Evolutionary conservation across 1,139 yeast species (phyloP).

Genomic region (Yamadazyma aaseri): DNA sequence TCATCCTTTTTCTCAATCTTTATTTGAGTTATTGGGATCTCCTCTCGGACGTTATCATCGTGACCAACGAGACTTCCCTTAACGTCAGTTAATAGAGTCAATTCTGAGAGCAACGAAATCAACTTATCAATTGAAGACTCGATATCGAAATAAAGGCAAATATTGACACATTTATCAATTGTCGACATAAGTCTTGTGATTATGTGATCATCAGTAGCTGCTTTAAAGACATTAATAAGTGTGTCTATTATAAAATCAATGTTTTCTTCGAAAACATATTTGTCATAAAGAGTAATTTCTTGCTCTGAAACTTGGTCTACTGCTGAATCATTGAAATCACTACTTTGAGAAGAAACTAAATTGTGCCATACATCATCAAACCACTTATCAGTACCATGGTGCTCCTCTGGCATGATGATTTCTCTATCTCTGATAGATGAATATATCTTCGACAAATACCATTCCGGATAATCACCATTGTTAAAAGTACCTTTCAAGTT

Average conservation of each 20-base stretch:
- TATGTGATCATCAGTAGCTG: constrained; percentile 88
- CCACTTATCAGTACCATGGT: constrained; percentile 81
- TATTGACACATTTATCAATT: constrained; percentile 77
- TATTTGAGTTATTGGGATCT: constrained; percentile 47
- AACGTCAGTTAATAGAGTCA: constrained; percentile 52
- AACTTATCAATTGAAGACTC: constrained; percentile 62
- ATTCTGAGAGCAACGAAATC: constrained; percentile 58
- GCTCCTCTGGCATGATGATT: constrained; percentile 97
- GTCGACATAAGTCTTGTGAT: constrained; percentile 85
- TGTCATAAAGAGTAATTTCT: constrained; percentile 56
- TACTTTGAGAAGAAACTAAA: constrained; percentile 55
- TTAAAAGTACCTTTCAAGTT: constrained; percentile 81
- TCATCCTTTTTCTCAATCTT: constrained; percentile 51
- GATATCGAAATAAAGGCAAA: constrained; percentile 66
- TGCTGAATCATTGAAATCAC: not conserved
- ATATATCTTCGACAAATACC: constrained; percentile 83
- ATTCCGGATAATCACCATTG: constrained; percentile 75
- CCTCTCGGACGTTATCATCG: constrained; percentile 41
- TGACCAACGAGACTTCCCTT: constrained; percentile 15
- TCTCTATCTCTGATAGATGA: constrained; percentile 80
- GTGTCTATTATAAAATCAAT: constrained; percentile 68
- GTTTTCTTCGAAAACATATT: constrained; percentile 60
- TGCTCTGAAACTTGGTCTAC: constrained; percentile 14
- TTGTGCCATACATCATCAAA: constrained; percentile 95
- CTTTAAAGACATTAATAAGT: constrained; percentile 72